Conservation (phyloP, 306 rosid genomes). For the Ormosia semicastrata region DNA sequence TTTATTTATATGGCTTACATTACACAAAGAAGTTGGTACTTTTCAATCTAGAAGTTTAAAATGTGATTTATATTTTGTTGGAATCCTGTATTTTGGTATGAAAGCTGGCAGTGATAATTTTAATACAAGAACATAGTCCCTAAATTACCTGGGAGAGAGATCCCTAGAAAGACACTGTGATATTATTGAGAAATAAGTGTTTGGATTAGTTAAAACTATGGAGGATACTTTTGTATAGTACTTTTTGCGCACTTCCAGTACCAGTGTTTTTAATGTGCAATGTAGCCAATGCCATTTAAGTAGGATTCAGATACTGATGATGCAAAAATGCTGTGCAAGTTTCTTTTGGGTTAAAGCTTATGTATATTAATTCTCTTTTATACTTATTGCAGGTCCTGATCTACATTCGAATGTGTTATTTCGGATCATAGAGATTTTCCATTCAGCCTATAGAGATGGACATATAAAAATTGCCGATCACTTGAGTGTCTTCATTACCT, state of each 20-base stretch:
- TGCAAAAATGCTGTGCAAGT: not conserved
- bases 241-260: not conserved
- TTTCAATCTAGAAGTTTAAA: not conserved
- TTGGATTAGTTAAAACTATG: not conserved
- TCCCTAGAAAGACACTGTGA: not conserved
- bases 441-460: constrained; percentile 65
- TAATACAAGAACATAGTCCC: not conserved
- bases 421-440: constrained; percentile 62
- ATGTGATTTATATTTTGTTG: not conserved
- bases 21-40: not conserved
- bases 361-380: not conserved
- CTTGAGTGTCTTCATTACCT: constrained; percentile 66
- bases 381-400: constrained; percentile 60
- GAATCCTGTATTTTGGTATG: not conserved
- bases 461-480: constrained; percentile 54
- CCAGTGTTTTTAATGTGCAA: not conserved
- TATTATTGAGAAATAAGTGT: not conserved
- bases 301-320: not conserved
- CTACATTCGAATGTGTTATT: constrained; percentile 52
- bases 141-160: not conserved
- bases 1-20: not conserved
- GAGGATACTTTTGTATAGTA: constrained; percentile 6
- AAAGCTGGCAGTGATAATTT: not conserved
- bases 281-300: not conserved
- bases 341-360: constrained; percentile 4